phyloP scores from a whole-genome alignment of 345 rosid species.

The Tarenaya hassleriana region DNA sequence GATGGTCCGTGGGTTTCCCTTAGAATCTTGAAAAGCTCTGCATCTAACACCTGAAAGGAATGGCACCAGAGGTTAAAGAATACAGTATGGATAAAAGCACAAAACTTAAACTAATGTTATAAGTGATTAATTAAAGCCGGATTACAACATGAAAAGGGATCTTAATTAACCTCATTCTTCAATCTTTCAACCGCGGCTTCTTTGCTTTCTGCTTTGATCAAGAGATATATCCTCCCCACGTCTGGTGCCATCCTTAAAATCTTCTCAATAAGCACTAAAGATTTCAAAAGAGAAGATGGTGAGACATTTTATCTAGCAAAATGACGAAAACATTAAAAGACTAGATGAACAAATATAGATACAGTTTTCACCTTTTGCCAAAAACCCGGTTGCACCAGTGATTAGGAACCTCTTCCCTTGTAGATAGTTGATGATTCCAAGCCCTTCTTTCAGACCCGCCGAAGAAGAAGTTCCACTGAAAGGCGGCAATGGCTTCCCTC shows the following conservation, averaged over 20 bases:
- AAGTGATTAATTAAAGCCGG: not conserved
- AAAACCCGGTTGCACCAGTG: slow-evolving; percentile 93
- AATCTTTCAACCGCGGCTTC: slow-evolving; percentile 73
- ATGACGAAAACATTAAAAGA: not conserved
- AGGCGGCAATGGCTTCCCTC: slow-evolving; percentile 51
- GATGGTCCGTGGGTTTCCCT: slow-evolving; percentile 69
- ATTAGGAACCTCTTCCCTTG: slow-evolving; percentile 64
- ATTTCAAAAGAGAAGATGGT: not conserved
- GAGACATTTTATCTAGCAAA: not conserved
- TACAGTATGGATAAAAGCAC: not conserved
- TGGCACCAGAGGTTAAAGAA: slow-evolving; percentile 19
- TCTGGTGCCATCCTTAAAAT: slow-evolving; percentile 75
- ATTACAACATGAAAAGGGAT: not conserved
- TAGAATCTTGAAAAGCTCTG: slow-evolving; percentile 76
- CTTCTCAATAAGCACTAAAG: slow-evolving; percentile 80
- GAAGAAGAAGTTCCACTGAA: slow-evolving; percentile 36
- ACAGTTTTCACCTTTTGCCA: slow-evolving; percentile 59
- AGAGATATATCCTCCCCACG: slow-evolving; percentile 73
- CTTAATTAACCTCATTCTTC: slow-evolving; percentile 69
- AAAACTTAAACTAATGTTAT: not conserved
- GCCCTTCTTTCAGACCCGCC: slow-evolving; percentile 60
- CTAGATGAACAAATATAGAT: not conserved
- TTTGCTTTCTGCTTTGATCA: slow-evolving; percentile 70
- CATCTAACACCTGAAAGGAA: slow-evolving; percentile 50
- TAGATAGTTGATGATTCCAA: slow-evolving; percentile 82